Evolutionary conservation across 2,329 filamentous ascomycete species (phyloP), one percentile per base, ranked within the genome.

Genomic region (Talaromyces sp.): DNA sequence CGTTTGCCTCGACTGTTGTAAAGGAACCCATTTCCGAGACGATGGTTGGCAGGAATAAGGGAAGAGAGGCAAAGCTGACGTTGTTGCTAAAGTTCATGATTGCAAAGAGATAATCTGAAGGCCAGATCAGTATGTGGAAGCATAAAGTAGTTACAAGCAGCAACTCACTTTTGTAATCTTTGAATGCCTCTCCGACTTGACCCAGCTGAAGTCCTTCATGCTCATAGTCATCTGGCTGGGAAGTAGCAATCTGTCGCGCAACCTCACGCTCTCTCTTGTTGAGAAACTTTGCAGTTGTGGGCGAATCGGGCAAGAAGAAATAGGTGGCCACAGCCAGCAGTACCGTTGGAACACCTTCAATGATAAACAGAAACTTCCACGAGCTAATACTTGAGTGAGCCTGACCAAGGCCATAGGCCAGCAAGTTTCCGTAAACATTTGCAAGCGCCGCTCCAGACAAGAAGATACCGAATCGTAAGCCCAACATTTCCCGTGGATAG

Each of bases 401-500:
- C 18, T 46, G 42, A 5, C 11, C 42, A 6, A 46, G 42, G 6
- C 42, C 42, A 25, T 23, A 46, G 21, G 42, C 42, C 42, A 46
- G 21, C 42, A 46, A 46, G 21, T 46, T 46, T 12, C 74, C 73
- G 60, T 76, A 76, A 0, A 71, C 74, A 52, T 75, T 76, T 7
- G 74, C 74, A 18, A 74, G 65, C 7, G 73, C 73, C 1, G 71
- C 69, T 0, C 74, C 74, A 21, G 73, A 72, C 21, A 76, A 64
- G 66, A 83, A 84, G 16, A 83, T 71, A 0, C 80, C 81, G 31
- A 76, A 75, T 7, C 81, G 70, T 40, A 81, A 71, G 3, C 81
- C 81, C 5, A 83, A 67, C 65, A 78, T 78, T 39, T 81, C 73
- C 4, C 82, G 71, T 0, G 80, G 76, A 66, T 83, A 84, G 72